Percentiles rank a stretch among this genome's conserved stretches.
Evolutionary conservation across 805 yeast species (phyloP).

Genomic region (Lipomyces oligophaga): DNA sequence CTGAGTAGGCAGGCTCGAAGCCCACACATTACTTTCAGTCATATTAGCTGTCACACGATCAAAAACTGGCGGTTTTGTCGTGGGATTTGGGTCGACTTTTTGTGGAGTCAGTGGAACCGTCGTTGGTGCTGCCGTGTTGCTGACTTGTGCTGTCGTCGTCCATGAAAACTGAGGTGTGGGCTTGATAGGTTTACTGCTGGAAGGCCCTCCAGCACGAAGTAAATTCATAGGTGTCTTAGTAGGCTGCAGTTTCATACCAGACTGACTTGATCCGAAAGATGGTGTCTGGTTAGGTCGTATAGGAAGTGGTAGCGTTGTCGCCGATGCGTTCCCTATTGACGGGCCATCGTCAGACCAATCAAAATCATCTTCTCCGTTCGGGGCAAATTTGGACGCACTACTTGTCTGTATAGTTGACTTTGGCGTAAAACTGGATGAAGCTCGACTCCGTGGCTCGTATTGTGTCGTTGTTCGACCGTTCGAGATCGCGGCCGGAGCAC

Average conservation of each 20-base stretch:
- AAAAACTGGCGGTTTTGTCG: slow-evolving; percentile 1
- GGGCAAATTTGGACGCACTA: slow-evolving; percentile 11
- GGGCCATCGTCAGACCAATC: slow-evolving; percentile 11
- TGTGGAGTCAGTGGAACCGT: slow-evolving; percentile 1
- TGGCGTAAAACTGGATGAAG: too few relatives aligned
- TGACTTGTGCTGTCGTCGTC: too few relatives aligned
- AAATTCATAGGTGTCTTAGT: slow-evolving; percentile 10
- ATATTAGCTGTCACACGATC: slow-evolving; percentile 7
- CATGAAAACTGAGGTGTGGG: background rate
- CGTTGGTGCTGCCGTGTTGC: too few relatives aligned
- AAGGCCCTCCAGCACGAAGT: slow-evolving; percentile 5
- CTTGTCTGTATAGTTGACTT: background rate
- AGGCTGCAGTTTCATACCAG: slow-evolving; percentile 13
- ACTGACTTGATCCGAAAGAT: too few relatives aligned
- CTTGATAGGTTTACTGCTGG: slow-evolving; percentile 6
- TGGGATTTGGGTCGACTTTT: slow-evolving; percentile 1
- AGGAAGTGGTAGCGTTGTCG: background rate
- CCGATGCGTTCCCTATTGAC: background rate
- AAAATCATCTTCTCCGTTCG: slow-evolving; percentile 14
- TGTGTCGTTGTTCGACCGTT: background rate
- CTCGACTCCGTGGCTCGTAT: too few relatives aligned
- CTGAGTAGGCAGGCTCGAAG: slow-evolving; percentile 3
- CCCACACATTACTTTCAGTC: slow-evolving; percentile 14
- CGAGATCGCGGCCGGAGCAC: background rate
- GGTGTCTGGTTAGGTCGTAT: too few relatives aligned